Base-by-base conservation (phyloP, 2,329 filamentous ascomycete species). In the Aspergillus cejpii region DNA sequence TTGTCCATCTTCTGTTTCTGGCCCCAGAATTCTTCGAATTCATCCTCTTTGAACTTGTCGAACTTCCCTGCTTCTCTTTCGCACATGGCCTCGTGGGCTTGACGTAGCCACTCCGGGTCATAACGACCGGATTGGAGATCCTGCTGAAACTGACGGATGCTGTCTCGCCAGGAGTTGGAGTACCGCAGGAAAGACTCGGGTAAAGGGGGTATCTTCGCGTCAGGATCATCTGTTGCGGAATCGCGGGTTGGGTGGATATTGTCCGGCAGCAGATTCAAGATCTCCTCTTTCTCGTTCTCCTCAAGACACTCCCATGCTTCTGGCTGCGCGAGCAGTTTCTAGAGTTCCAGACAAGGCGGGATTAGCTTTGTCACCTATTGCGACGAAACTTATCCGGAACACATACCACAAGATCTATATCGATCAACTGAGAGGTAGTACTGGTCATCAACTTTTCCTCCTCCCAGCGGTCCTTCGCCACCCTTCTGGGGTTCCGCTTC, bases 11-110 rank as follows among this genome's bases (percentile, higher is more conserved):
- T 69, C 57, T 71, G 69, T 50, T 77, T 78, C 58, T 79, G 74
- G 0, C 78, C 78, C 76, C 78, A 82, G 52, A 75, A 77, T 44
- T 69, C 59, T 57, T 82, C 76, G 11, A 73, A 74, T 47, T 79
- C 73, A 37, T 66, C 60, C 37, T 74, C 72, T 58, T 80, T 76
- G 63, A 74, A 79, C 5, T 65, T 64, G 52, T 84, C 78, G 49
- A 77, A 84, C 5, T 70, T 68, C 0, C 81, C 81, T 0, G 66
- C 63, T 1, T 67, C 68, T 8, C 80, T 70, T 48, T 76, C 69
- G 40, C 70, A 56, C 40, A 74, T 72, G 1, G 81, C 80, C 51
- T 70, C 61, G 26, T 70, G 64, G 11, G 80, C 80, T 44, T 78
- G 67, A 2, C 64, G 65, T 46, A 76, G 68, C 79, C 79, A 84